A percentile compares a stretch with the other conserved stretches of the same genome.
Evolutionary conservation across 306 rosid genomes (phyloP).

Genomic region (Corylus americana): DNA sequence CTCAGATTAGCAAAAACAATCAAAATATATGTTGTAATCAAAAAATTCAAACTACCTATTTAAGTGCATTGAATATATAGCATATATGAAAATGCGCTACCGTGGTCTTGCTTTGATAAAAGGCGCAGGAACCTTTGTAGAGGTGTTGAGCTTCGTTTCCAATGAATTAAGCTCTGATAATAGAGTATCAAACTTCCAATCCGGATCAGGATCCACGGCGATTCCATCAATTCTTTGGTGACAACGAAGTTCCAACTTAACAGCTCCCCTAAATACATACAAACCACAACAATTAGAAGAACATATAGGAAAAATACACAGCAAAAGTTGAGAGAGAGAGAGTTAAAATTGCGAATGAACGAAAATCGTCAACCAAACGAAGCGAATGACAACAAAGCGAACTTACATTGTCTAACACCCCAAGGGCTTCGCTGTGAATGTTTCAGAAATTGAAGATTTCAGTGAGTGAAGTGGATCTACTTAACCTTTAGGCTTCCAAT

Average conservation of each 20-base stretch:
- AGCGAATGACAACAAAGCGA: background rate
- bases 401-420: slow-evolving; percentile 25
- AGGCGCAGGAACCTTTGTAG: slow-evolving; percentile 41
- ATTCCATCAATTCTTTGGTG: slow-evolving; percentile 46
- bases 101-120: slow-evolving; percentile 38
- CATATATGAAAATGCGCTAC: slow-evolving; percentile 28
- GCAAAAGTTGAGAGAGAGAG: background rate
- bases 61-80: background rate
- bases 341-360: background rate
- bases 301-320: background rate
- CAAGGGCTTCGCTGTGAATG: background rate
- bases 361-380: background rate
- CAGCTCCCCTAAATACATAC: slow-evolving; percentile 50
- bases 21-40: background rate
- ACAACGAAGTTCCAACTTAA: slow-evolving; percentile 52
- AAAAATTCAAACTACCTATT: slow-evolving; percentile 18
- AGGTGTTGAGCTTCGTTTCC: slow-evolving; percentile 51
- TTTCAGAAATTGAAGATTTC: background rate
- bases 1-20: slow-evolving; percentile 11
- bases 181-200: slow-evolving; percentile 71
- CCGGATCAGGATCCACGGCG: slow-evolving; percentile 64
- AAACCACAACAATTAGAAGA: background rate
- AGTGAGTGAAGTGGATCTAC: background rate
- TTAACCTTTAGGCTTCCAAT: background rate
- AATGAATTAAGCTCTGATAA: slow-evolving; percentile 61